These are phyloP conservation scores for Clavispora carvajalis DNA, from an alignment of 805 yeast species.

Conservation along the genomic window DNA sequence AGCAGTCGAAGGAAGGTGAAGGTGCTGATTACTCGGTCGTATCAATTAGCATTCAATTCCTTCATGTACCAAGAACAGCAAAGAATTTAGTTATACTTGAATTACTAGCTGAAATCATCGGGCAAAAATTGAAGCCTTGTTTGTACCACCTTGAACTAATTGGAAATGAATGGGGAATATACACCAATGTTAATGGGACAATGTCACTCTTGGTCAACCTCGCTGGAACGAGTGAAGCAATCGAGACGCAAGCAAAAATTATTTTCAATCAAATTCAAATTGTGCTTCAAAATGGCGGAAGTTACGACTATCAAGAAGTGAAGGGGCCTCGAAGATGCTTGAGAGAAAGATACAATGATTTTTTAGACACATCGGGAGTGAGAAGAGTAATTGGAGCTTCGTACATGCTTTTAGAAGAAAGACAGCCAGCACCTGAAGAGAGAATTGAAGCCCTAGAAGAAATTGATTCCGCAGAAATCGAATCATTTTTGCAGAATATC, in stretches of 20 bases:
- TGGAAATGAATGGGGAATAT: conserved; percentile 53
- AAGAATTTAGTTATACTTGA: conserved; percentile 45
- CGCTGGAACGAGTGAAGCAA: conserved; percentile 46
- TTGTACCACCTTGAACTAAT: conserved; percentile 53
- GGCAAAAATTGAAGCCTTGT: conserved; percentile 29
- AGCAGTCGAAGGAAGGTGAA: background rate
- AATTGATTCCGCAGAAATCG: conserved; percentile 33
- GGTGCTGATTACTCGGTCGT: conserved; percentile 8
- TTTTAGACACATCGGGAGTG: conserved; percentile 41
- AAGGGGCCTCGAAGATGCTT: conserved; percentile 42
- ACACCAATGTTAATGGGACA: conserved; percentile 51
- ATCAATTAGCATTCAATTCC: conserved; percentile 44
- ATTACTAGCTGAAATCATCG: conserved; percentile 45
- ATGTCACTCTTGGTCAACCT: conserved; percentile 48
- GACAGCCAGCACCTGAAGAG: conserved; percentile 49
- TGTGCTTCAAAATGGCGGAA: conserved; percentile 8
- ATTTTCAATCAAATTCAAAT: conserved; percentile 29
- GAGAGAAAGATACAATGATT: conserved; percentile 42
- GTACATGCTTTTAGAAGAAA: conserved; percentile 49
- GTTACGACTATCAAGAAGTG: conserved; percentile 29
- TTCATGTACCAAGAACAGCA: conserved; percentile 28
- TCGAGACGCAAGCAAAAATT: conserved; percentile 25
- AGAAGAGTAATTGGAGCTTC: conserved; percentile 46
- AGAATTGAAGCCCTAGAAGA: conserved; percentile 54
- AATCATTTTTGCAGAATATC: conserved; percentile 22